Conservation (phyloP, 495 filamentous ascomycete species). For the Hyaloscypha finlandica region DNA sequence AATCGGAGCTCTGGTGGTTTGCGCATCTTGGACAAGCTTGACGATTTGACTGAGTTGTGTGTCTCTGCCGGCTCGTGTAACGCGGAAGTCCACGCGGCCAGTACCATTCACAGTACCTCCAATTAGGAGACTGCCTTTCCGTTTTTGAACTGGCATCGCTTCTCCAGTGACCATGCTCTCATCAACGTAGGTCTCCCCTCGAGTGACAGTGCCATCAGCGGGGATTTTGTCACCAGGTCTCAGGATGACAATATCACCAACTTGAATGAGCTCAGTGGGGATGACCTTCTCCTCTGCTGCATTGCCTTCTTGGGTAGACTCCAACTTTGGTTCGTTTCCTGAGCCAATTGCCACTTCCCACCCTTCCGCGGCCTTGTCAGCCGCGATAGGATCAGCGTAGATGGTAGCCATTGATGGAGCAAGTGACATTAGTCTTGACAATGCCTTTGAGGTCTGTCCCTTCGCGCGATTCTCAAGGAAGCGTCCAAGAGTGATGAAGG, state of each 20-base stretch:
- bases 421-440: constrained; percentile 93
- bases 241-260: constrained; percentile 90
- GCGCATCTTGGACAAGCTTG: constrained; percentile 92
- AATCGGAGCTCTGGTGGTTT: constrained; percentile 92
- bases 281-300: constrained; percentile 79
- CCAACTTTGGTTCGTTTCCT: constrained; percentile 44
- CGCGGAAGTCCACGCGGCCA: constrained; percentile 87
- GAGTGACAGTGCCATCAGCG: constrained; percentile 84
- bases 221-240: constrained; percentile 96
- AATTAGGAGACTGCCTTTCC: constrained; percentile 75
- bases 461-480: constrained; percentile 96
- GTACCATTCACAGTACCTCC: constrained; percentile 97
- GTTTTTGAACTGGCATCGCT: constrained; percentile 88
- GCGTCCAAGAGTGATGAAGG: constrained; percentile 88
- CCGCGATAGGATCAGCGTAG: constrained; percentile 94
- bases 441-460: constrained; percentile 91
- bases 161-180: constrained; percentile 99
- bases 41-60: constrained; percentile 98
- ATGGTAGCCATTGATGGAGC: constrained; percentile 97
- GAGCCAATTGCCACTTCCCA: constrained; percentile 54
- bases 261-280: constrained; percentile 92
- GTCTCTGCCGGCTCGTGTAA: constrained; percentile 89
- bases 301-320: constrained; percentile 47
- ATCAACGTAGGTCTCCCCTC: constrained; percentile 90
- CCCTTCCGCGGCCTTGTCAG: constrained; percentile 81